Evolutionary conservation across 257 asterid genomes (phyloP), one percentile per base, ranked within the genome.

Genomic region (Thymus mandschuricus): DNA sequence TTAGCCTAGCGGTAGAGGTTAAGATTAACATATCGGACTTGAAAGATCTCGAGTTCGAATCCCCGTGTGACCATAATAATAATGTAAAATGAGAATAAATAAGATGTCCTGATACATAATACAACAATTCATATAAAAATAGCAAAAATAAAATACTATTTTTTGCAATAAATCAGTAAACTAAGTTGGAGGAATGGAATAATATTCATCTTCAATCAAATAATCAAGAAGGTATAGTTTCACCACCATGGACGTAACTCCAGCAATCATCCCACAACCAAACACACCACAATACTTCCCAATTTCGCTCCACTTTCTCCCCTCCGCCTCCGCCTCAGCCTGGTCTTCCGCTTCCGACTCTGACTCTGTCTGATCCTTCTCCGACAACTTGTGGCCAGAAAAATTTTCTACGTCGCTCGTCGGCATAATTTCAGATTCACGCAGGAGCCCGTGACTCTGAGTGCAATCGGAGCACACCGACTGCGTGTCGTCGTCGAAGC

Each of bases 381-480:
- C 33, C 31, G 54, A 10, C 29, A 13, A 6, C 75, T 5, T 21
- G 50, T 13, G 68, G 45, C 55, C 66, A 12, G 73, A 21, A n/a
- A 67, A 4, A 3, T 72, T 31, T 15, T 44, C 69, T 6, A 21
- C 58, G 11, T 52, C 31, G 6, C 31, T 15, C 58, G 30, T 21
- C 1, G 58, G 58, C 31, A 29, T 2, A 52, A 21, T 21, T 21
- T 9, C 58, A 31, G 58, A 52, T 21, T 1, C 58, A 52, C 31
- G 2, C 45, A 48, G 72, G 9, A 71, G 60, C 28, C 71, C 66
- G 59, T 77, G 75, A 34, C 12, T 34, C 10, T 4, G 21, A 55
- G 83, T 77, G 81, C 85, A 83, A 31, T 78, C 81, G 1, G 81
- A 75, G 71, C 87, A 83, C 1, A 83, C 56, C 45, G 85, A 75